A percentile compares a stretch with the other conserved stretches of the same genome.
Conservation (phyloP, 768 basidiomycete species). For the Russula sp. region DNA sequence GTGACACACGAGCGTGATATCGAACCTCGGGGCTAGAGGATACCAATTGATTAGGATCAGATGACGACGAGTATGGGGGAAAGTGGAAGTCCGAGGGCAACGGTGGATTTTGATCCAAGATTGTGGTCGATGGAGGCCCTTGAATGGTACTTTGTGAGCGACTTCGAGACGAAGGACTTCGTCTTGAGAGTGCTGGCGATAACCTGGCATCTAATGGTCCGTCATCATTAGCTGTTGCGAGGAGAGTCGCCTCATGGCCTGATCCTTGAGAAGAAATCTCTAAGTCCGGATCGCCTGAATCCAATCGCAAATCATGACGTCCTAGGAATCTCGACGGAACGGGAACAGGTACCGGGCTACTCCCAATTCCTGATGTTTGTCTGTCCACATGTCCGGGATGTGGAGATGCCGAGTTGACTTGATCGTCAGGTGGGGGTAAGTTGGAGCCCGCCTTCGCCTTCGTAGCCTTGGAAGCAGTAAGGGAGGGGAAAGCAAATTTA, state of each 20-base stretch:
- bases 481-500: conserved; percentile 54
- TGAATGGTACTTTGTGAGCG: conserved; percentile 21
- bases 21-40: conserved; percentile 5
- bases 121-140: conserved; percentile 5
- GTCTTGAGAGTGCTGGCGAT: conserved; percentile 10
- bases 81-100: conserved; percentile 38
- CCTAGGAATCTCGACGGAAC: not conserved
- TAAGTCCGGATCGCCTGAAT: conserved; percentile 3
- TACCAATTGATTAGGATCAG: conserved; percentile 10
- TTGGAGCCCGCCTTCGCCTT: conserved; percentile 9
- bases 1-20: conserved; percentile 16
- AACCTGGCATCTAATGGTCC: not conserved
- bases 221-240: conserved; percentile 4
- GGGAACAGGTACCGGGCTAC: not conserved
- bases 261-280: conserved; percentile 4
- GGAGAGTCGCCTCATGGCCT: conserved; percentile 9
- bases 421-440: conserved; percentile 11
- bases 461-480: conserved; percentile 35
- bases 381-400: not conserved
- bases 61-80: conserved; percentile 35
- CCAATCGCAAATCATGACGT: conserved; percentile 18
- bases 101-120: conserved; percentile 9
- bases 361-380: not conserved
- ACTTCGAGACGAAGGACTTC: conserved; percentile 17
- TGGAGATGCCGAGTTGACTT: conserved; percentile 3